Base-by-base conservation (phyloP, 1,284 basidiomycete species). In the Ceratobasidium sp. region DNA sequence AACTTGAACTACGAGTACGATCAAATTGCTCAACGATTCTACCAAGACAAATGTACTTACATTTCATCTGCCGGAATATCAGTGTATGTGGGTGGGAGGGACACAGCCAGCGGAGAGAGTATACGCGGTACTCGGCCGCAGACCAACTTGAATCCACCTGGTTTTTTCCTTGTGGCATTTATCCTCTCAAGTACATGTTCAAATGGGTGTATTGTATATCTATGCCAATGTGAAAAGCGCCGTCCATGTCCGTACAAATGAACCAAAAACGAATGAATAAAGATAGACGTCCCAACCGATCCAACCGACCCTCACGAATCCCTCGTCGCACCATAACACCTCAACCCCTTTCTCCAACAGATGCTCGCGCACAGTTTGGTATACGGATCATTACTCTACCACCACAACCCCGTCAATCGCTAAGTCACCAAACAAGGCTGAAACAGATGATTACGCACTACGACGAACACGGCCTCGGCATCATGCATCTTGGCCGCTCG, bases 281-380 rank as follows among this genome's bases (percentile, higher is more conserved):
- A 44, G n/a, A 44, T 44, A 42, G 16, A 42, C 9, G 12, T 40
- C 30, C 30, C 30, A 44, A 44, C 42, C 42, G 8, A 18, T 16
- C 14, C n/a, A 16, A 18, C 42, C 42, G 12, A 42, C 42, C 42
- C 12, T 44, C 42, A 44, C 16, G 42, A 44, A n/a, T 44, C 42
- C 42, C 42, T 44, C 1, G 56, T 71, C 8, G 67, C 67, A 30
- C 67, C 67, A 60, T 71, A 71, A 51, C 67, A 71, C 36, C 67
- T 46, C 44, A 71, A 23, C 42, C 67, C 67, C 23, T 71, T 71
- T 21, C 67, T 23, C 67, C 67, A 60, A 28, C 67, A 71, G 12
- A 71, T 71, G n/a, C 46, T 71, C 0, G 67, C 54, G 33, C 53
- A 40, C 9, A 71, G 44, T 16, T 46, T 42, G 1, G 67, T 71